phyloP scores from a whole-genome alignment of 805 yeast genomes.

The Lachancea sp. region DNA sequence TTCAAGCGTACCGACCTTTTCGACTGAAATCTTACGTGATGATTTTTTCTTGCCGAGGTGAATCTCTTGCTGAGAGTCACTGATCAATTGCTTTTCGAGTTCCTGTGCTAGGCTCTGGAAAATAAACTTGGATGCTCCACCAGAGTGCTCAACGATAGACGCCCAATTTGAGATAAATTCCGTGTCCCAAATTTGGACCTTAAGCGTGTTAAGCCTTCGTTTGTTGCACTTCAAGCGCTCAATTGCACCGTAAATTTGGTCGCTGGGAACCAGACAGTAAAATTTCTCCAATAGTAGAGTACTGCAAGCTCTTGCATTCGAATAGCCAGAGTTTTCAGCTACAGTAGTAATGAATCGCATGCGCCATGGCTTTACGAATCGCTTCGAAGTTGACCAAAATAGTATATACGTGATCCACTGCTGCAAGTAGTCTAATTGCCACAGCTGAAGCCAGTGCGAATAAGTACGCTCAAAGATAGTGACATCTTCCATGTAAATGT shows the following conservation, averaged over 20 bases:
- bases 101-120: not conserved
- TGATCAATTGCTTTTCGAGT: not conserved
- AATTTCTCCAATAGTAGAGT: constrained; percentile 20
- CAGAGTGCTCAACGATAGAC: constrained; percentile 6
- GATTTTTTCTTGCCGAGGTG: not conserved
- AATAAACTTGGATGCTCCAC: not conserved
- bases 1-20: not conserved
- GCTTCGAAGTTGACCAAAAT: constrained; percentile 27
- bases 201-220: constrained; percentile 15
- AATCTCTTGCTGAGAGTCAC: not conserved
- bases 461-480: constrained; percentile 15
- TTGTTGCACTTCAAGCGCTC: constrained; percentile 13
- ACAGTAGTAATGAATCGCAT: constrained; percentile 20
- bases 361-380: constrained; percentile 30
- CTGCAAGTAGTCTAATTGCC: constrained; percentile 34
- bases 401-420: constrained; percentile 31
- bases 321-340: constrained; percentile 20
- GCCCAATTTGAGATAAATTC: constrained; percentile 11
- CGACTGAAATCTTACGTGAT: not conserved
- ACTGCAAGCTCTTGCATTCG: constrained; percentile 16
- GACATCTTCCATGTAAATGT: constrained; percentile 19
- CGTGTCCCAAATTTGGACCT: constrained; percentile 13
- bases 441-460: constrained; percentile 31
- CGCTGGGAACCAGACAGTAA: constrained; percentile 12
- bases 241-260: constrained; percentile 11